Base-by-base conservation (phyloP, 768 basidiomycete species). In the Artomyces pyxidatus region DNA sequence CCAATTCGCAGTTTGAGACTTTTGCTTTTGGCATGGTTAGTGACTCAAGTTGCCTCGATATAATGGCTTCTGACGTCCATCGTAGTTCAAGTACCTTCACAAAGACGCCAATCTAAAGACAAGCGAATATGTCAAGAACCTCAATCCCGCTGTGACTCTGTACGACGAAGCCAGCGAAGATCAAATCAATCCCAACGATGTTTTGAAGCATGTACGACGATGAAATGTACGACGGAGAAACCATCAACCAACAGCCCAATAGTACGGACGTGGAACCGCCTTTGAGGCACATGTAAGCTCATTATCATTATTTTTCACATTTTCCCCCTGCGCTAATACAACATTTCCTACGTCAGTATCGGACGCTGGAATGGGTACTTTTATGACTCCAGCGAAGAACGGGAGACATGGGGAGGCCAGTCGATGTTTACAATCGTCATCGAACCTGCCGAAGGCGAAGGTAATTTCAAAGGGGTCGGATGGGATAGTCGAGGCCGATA, bases 401-500 rank as follows among this genome's bases (percentile, higher is more conserved):
- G 32, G 14, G 32, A 35, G 17, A 17, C 2, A 4, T 12, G 17
- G 3, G 32, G 32, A 35, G 32, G 32, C 16, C 22, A 47, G 23
- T 22, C 52, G 0, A 52, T 54, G 53, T 37, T 51, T 32, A 51
- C 53, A 6, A 16, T 54, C 9, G 50, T 43, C 3, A 28, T 54
- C 5, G 45, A 47, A 26, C 44, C 45, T 47, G 41, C 40, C 21
- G 45, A 51, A 4, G 45, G 41, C 10, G 50, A 47, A 14, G 35
- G 19, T 23, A 21, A 47, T 14, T 25, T 54, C 32, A 51, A 51
- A 25, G 53, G 40, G 22, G 35, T 28, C 22, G 53, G 11, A 22
- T 51, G 53, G 53, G 42, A 19, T 7, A 26, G 26, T 16, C 51
- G 41, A 29, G 53, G 53, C 16, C 50, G 50, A 14, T 58, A 45